Conservation (phyloP, 2,329 filamentous ascomycete genomes). For the Xylaria sp. region DNA sequence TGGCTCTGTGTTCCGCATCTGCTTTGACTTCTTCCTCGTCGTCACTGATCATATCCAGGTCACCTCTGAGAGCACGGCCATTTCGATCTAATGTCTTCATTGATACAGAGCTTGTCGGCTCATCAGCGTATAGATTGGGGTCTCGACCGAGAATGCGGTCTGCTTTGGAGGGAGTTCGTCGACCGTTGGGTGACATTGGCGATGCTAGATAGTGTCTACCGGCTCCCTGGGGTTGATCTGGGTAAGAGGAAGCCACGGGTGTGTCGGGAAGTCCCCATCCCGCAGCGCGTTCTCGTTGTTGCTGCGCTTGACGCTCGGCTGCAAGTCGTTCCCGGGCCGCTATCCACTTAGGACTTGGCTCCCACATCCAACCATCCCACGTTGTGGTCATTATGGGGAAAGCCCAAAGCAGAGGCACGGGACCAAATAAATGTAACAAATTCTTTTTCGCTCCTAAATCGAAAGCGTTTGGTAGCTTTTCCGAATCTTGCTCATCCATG, state of each 20-base stretch:
- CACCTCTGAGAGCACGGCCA: conserved; percentile 56
- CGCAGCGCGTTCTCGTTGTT: conserved; percentile 70
- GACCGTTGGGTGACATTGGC: conserved; percentile 43
- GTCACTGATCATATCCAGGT: conserved; percentile 47
- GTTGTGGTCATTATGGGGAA: conserved; percentile 85
- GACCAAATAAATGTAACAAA: conserved; percentile 82
- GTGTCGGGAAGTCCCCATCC: conserved; percentile 68
- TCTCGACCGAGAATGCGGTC: conserved; percentile 68
- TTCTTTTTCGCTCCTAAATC: conserved; percentile 88
- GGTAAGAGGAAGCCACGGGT: conserved; percentile 36
- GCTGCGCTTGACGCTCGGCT: conserved; percentile 67
- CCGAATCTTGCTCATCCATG: conserved; percentile 87
- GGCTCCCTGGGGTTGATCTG: conserved; percentile 43
- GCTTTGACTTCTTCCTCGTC: conserved; percentile 48
- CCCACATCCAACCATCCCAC: conserved; percentile 95
- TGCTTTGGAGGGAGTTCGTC: conserved; percentile 62
- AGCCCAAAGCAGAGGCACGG: conserved; percentile 76
- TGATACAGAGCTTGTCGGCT: conserved; percentile 54
- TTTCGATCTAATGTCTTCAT: conserved; percentile 60
- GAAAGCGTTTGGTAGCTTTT: conserved; percentile 91
- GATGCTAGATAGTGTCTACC: conserved; percentile 50
- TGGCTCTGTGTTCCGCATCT: conserved; percentile 51
- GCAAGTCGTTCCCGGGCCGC: conserved; percentile 73
- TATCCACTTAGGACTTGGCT: conserved; percentile 82
- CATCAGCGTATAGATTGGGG: conserved; percentile 64